These are phyloP conservation scores for Podospora bellae-mahoneyi DNA, from an alignment of 495 filamentous ascomycete species.

Conservation along the genomic window DNA sequence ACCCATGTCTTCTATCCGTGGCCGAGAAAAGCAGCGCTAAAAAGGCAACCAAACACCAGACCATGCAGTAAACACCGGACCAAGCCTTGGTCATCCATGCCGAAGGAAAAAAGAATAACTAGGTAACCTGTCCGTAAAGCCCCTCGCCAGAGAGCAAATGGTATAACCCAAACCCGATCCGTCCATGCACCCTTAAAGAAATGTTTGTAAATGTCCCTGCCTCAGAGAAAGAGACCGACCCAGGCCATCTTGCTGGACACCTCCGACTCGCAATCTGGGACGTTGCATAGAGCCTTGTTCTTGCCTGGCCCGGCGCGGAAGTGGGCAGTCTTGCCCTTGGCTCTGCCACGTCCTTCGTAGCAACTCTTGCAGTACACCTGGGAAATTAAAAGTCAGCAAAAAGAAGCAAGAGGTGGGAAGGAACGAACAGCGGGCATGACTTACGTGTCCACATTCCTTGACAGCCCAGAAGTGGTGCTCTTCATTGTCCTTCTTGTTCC, in stretches of 20 bases:
- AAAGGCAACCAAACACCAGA: slow-evolving; percentile 10
- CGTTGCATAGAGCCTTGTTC: slow-evolving; percentile 38
- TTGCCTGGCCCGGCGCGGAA: slow-evolving; percentile 21
- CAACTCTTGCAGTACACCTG: slow-evolving; percentile 49
- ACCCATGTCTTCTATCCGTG: not conserved
- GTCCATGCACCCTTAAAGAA: not conserved
- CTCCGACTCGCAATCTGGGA: slow-evolving; percentile 43
- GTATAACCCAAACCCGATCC: not conserved
- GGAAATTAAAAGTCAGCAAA: slow-evolving; percentile 1
- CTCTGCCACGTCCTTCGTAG: slow-evolving; percentile 39
- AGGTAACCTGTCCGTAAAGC: not conserved
- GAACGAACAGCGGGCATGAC: slow-evolving; percentile 16
- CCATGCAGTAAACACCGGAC: slow-evolving; percentile 5
- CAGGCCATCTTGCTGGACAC: slow-evolving; percentile 37
- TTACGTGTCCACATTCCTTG: slow-evolving; percentile 49
- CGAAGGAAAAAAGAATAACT: not conserved
- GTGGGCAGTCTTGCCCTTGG: slow-evolving; percentile 24
- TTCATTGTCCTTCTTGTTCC: slow-evolving; percentile 41
- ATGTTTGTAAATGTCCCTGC: not conserved
- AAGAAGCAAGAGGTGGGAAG: not conserved
- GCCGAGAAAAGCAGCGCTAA: not conserved
- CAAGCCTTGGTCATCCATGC: not conserved
- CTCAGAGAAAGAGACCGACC: slow-evolving; percentile 47
- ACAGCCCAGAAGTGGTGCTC: slow-evolving; percentile 52
- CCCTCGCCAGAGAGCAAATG: not conserved